Percentiles rank a stretch among this genome's conserved stretches.
Evolutionary conservation across 768 basidiomycete genomes (phyloP).

Genomic region (Hysterangium stoloniferum): DNA sequence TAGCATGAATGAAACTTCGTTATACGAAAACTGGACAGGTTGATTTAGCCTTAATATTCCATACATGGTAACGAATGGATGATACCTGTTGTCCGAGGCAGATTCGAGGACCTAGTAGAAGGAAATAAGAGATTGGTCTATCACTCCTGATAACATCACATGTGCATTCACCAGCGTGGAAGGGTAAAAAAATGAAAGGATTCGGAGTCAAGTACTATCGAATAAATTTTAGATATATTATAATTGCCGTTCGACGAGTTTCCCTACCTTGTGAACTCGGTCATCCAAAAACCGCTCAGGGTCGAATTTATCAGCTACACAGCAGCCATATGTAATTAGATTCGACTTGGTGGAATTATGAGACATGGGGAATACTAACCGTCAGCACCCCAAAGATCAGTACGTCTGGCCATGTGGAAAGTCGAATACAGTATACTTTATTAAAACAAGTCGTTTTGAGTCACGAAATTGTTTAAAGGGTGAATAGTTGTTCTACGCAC

Average conservation of each 20-base stretch:
- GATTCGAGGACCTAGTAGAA: conserved; percentile 39
- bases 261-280: conserved; percentile 32
- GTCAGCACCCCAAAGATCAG: conserved; percentile 53
- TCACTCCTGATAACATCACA: too few species aligned
- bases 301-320: conserved; percentile 39
- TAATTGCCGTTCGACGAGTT: not conserved
- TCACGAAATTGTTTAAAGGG: conserved; percentile 21
- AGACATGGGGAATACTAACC: conserved; percentile 16
- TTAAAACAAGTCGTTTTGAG: conserved; percentile 15
- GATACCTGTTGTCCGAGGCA: conserved; percentile 45
- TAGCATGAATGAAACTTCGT: conserved; percentile 47
- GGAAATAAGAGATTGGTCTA: too few species aligned
- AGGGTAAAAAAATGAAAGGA: conserved; percentile 63
- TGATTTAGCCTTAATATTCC: not conserved
- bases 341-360: not conserved
- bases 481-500: too few species aligned
- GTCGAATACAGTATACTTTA: conserved; percentile 21
- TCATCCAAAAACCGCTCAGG: conserved; percentile 60
- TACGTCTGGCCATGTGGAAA: conserved; percentile 30
- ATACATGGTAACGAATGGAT: not conserved
- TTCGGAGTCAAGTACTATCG: conserved; percentile 41
- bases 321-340: not conserved
- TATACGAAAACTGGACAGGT: conserved; percentile 41
- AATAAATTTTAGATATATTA: not conserved
- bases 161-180: conserved; percentile 40